Base-by-base conservation (phyloP, 352 stramenopile species). In the Aphanomyces euteiches region DNA sequence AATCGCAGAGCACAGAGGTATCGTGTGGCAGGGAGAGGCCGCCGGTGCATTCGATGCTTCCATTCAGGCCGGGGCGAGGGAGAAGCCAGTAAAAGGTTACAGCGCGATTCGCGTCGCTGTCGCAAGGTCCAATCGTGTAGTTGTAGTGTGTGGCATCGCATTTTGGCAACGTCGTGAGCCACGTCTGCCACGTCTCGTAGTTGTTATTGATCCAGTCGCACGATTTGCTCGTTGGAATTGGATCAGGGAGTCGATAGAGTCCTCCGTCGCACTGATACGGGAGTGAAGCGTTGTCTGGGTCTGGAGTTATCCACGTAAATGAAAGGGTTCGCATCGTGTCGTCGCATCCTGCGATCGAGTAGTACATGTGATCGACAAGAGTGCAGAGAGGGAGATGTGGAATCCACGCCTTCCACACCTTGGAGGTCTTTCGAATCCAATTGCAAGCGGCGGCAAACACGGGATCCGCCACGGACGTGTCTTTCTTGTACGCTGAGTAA, bases 391-490 rank as follows among this genome's bases (percentile, higher is more conserved):
- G 77, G 7, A 84, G 3, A 7, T 69, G 77, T 1, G 83, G 73
- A 3, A 84, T 13, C 82, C 80, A 90, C 0, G 77, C 54, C 15
- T 56, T 77, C 82, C 80, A 90, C 2, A 65, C 47, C 17, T 78
- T 70, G 50, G 86, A 90, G 56, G 88, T 89, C 0, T 56, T 38
- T 39, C 78, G 79, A 8, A 88, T 67, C 79, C 79, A 90, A 17
- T 74, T 76, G 63, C 80, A 90, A 1, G 80, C 75, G 0, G 80
- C 73, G 0, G 60, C 36, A 28, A 89, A 89, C 17, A 74, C 60
- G 0, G 79, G 78, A 12, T 80, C 72, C 1, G 60, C 21, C 3
- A 80, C 69, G 3, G 21, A 64, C 1, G 66, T 5, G 17, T 78
- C 54, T 1, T 17, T 69, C 4, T 36, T 47, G 0, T 63, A 41